Evolutionary conservation across 129 eudicot species (phyloP), one percentile per base, ranked within the genome.

Genomic region (Flaveria sonorensis): DNA sequence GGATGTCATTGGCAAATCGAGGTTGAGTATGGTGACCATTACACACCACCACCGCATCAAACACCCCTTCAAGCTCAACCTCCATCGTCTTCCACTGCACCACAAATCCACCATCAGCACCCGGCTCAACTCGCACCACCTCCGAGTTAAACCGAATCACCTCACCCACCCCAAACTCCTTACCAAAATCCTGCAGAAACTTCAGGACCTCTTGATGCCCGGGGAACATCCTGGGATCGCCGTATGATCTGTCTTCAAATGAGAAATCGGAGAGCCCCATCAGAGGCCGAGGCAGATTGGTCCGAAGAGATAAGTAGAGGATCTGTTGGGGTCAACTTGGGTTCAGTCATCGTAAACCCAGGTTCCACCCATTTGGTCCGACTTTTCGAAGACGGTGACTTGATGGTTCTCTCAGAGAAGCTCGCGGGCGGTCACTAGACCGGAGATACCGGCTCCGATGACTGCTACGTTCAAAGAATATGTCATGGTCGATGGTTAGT

Each of bases 21-120:
- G 98, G 98, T 28, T 82, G 68, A 50, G 84, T 86, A 68, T 79
- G 56, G 52, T 88, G 90, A 9, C 96, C 98, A 18, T 36, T 88
- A 43, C 93, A 88, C 51, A 92, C 85, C 76, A 92, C 90, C 21
- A 92, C 92, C 4, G 93, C 96, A 48, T 92, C 92, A 81, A 84
- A 92, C 52, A 79, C 71, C 75, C 83, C 89, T 30, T 55, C 81
- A 56, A 9, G 63, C 59, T 72, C 81, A 4, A 20, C 70, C 77
- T 24, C 81, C 28, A 20, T 26, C 74, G 19, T 77, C 48, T 63
- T 74, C 53, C 85, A 87, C 85, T 84, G 86, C 47, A 92, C 96
- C 19, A 75, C 70, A 86, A 88, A 88, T 30, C 32, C 70, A 48
- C 65, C 77, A 63, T 19, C 40, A 36, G 1, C 73, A 15, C 73